Percentiles rank a stretch among this genome's conserved stretches.
Evolutionary conservation across 2,329 filamentous ascomycete genomes (phyloP).

Genomic region (Cadophora malorum): DNA sequence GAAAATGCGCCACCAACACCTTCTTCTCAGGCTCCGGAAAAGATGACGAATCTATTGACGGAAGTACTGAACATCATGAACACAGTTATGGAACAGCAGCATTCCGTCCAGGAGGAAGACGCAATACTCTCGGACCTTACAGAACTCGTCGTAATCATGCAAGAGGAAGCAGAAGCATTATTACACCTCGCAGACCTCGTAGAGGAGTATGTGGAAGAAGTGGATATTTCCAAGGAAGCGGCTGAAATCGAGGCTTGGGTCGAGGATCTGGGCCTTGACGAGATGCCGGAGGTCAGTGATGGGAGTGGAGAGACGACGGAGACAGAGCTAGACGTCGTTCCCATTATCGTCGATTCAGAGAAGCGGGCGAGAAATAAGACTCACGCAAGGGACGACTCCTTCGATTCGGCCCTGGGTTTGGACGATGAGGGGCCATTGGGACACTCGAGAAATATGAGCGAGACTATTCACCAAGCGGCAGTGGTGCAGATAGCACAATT

Average conservation of each 20-base stretch:
- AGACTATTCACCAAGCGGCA: slow-evolving; percentile 6
- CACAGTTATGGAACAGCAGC: slow-evolving; percentile 28
- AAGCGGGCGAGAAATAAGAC: neutral
- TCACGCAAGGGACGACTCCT: slow-evolving; percentile 16
- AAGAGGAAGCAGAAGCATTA: slow-evolving; percentile 35
- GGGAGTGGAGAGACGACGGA: slow-evolving; percentile 1
- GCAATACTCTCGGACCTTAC: slow-evolving; percentile 28
- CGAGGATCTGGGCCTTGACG: neutral
- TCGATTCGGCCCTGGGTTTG: slow-evolving; percentile 15
- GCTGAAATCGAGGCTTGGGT: slow-evolving; percentile 23
- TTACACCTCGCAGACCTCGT: slow-evolving; percentile 31
- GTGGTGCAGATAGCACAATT: slow-evolving; percentile 9
- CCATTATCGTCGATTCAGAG: neutral
- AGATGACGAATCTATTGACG: slow-evolving; percentile 31
- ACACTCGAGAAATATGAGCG: slow-evolving; percentile 8
- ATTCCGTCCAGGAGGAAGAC: slow-evolving; percentile 26
- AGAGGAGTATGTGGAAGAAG: slow-evolving; percentile 33
- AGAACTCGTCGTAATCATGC: slow-evolving; percentile 35
- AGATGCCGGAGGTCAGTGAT: neutral
- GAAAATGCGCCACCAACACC: slow-evolving; percentile 22
- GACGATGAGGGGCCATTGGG: slow-evolving; percentile 1
- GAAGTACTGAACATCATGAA: slow-evolving; percentile 35
- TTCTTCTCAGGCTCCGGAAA: slow-evolving; percentile 28
- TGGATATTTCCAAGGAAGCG: slow-evolving; percentile 20
- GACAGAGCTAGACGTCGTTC: neutral